phyloP scores from a whole-genome alignment of 345 rosid species.

The Eucalyptus cloeziana region DNA sequence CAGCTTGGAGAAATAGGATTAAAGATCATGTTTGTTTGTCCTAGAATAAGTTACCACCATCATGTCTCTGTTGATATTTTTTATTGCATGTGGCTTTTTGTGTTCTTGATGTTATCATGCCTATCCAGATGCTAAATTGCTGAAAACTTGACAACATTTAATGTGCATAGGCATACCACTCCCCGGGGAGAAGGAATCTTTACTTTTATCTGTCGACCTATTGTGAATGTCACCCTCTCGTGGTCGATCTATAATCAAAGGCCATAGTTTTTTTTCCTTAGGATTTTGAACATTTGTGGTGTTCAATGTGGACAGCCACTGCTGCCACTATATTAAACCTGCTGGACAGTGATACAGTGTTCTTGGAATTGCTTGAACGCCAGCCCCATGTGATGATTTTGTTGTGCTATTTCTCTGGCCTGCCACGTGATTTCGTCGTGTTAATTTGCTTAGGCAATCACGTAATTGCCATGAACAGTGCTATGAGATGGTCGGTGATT shows the following conservation, averaged over 20 bases:
- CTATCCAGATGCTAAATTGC: neutral
- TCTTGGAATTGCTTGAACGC: neutral
- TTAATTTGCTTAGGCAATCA: neutral
- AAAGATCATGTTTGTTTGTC: neutral
- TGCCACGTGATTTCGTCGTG: neutral
- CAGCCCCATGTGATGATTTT: neutral
- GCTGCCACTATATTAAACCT: neutral
- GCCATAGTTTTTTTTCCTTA: neutral
- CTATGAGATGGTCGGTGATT: neutral
- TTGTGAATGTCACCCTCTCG: neutral
- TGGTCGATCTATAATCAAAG: neutral
- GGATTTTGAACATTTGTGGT: neutral
- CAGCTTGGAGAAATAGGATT: neutral
- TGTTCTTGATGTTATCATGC: neutral
- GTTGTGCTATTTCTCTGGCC: neutral
- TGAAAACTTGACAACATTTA: neutral
- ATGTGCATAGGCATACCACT: neutral
- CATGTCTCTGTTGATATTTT: neutral
- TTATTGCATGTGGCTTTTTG: neutral
- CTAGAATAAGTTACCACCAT: neutral
- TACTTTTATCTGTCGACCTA: neutral
- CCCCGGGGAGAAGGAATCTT: neutral
- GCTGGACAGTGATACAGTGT: neutral
- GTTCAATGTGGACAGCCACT: neutral
- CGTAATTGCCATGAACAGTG: neutral